A percentile compares a stretch with the other conserved stretches of the same genome.
These are phyloP conservation scores for Pyrenophora tritici-repentis DNA, from an alignment of 2,329 filamentous ascomycete genomes.

Conservation along the genomic window DNA sequence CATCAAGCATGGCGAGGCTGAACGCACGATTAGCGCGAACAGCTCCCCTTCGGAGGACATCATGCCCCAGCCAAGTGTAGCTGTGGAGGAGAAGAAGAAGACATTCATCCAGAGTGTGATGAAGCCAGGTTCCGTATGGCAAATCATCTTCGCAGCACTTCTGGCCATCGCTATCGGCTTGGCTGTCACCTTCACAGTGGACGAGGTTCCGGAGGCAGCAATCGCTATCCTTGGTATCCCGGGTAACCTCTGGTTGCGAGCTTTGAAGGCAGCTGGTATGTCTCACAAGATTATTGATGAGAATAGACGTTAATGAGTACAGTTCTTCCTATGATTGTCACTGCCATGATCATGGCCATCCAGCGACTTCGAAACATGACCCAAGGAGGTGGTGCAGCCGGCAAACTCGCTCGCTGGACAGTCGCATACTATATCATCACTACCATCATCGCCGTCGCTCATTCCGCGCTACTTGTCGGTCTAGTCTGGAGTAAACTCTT, in stretches of 20 bases:
- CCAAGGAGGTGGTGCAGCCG: conserved; percentile 46
- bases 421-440: conserved; percentile 58
- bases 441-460: conserved; percentile 56
- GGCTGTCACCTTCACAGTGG: conserved; percentile 51
- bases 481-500: conserved; percentile 58
- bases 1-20: conserved; percentile 17
- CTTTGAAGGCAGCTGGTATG: conserved; percentile 56
- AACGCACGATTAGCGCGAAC: conserved; percentile 17
- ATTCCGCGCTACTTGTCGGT: conserved; percentile 54
- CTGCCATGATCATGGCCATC: conserved; percentile 58
- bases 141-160: conserved; percentile 57
- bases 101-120: conserved; percentile 47
- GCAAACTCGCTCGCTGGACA: conserved; percentile 55
- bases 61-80: conserved; percentile 19
- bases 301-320: neutral
- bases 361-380: conserved; percentile 56
- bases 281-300: conserved; percentile 1
- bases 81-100: conserved; percentile 29
- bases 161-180: conserved; percentile 59
- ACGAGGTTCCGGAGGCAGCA: conserved; percentile 51
- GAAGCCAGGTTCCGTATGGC: conserved; percentile 53
- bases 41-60: conserved; percentile 11
- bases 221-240: conserved; percentile 55
- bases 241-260: conserved; percentile 57
- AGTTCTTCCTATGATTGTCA: conserved; percentile 60